A percentile compares a stretch with the other conserved stretches of the same genome.
These are phyloP conservation scores for Tripterygium wilfordii DNA, from an alignment of 177 flowering plant genomes.

Conservation along the genomic window DNA sequence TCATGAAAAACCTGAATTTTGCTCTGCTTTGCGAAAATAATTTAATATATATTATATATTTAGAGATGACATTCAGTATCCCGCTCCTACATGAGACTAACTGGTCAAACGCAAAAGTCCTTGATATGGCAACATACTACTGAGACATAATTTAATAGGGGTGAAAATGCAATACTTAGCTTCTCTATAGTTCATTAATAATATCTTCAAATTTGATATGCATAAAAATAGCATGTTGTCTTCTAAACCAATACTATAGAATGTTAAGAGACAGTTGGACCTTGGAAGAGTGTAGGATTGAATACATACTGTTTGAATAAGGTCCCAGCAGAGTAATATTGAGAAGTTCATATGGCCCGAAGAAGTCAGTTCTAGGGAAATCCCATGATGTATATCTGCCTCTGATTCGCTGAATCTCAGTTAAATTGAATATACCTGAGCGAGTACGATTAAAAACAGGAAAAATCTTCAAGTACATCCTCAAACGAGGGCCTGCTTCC, in stretches of 20 bases:
- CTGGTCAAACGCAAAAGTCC: too few relatives aligned
- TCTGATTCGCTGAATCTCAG: slow-evolving; percentile 58
- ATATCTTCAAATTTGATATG: too few relatives aligned
- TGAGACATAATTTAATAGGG: too few relatives aligned
- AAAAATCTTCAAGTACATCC: slow-evolving; percentile 67
- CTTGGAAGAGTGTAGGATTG: background rate
- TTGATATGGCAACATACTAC: too few relatives aligned
- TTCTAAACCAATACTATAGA: background rate
- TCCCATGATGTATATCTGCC: slow-evolving; percentile 48
- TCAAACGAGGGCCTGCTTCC: slow-evolving; percentile 80
- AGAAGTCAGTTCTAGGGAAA: slow-evolving; percentile 43
- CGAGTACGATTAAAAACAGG: slow-evolving; percentile 26
- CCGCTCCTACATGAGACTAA: too few relatives aligned
- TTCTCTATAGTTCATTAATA: too few relatives aligned
- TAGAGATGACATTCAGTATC: too few relatives aligned
- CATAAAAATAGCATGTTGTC: too few relatives aligned
- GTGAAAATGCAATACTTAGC: too few relatives aligned
- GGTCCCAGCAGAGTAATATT: slow-evolving; percentile 60
- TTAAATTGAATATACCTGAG: slow-evolving; percentile 36
- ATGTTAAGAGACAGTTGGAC: background rate
- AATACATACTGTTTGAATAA: slow-evolving; percentile 44
- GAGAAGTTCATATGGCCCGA: slow-evolving; percentile 88
- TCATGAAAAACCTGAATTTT: too few relatives aligned
- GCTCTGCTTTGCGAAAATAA: too few relatives aligned
- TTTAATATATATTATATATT: too few relatives aligned